Base-by-base conservation (phyloP, 371 early-diverging fungal genomes). In the Mortierella sp. region DNA sequence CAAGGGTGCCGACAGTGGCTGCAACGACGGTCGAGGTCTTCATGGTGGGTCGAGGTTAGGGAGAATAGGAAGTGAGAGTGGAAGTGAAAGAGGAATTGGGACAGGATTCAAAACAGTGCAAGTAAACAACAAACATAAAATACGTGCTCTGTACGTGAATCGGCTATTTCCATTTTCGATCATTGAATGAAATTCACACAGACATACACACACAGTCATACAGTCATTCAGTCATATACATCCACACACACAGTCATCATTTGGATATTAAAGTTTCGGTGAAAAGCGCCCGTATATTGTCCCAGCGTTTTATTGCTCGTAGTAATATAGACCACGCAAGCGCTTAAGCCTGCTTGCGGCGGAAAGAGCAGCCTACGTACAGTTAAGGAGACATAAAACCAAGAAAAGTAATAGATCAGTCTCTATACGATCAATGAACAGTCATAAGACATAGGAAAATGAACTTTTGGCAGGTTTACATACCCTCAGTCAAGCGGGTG, bases 401-500 rank as follows among this genome's bases (percentile, higher is more conserved):
- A 62, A 21, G 9, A 1, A 9, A 2, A 10, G 24, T 43, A n/a
- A 22, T 69, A 41, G 21, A 40, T 60, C 53, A 58, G 58, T 58
- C 10, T 24, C 58, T 15, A 8, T 57, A 13, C 28, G 10, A 57
- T 47, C 50, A 32, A 45, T 41, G 45, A 45, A 13, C 8, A 10
- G 15, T 38, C 43, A 52, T 22, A 43, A 43, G 52, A 53, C 53
- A 69, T n/a, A 15, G 7, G 22, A 19, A 19, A 22, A 36, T 41
- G 28, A 57, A 24, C 43, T n/a, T n/a, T 58, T 24, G 33, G 11
- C 28, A 64, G 8, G 8, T 36, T 45, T 16, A 61, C 73, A 61
- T 86, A 88, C 93, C 94, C 88, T 96, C 98, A 83, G 97, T 97
- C 87, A 99, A 90, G 75, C 98, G 97, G 81, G 99, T 99, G 86